Evolutionary conservation across 2,329 filamentous ascomycete species (phyloP).

Genomic region (Diaporthe destruens): DNA sequence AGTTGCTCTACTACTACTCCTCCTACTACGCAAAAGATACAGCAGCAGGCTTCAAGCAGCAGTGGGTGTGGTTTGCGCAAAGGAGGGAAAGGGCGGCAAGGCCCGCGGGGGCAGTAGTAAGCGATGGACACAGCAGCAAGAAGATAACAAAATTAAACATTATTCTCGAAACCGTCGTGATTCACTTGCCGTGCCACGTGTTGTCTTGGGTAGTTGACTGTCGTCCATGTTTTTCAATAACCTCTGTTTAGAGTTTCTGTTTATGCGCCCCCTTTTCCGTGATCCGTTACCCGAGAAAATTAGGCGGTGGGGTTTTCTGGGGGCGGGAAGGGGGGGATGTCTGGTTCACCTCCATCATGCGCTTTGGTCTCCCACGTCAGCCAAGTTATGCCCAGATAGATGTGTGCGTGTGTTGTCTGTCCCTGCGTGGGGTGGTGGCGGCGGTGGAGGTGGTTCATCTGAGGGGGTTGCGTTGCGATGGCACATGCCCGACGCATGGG

Average conservation of each 20-base stretch:
- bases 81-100: no score
- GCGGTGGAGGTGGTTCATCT: not conserved
- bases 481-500: no score
- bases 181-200: conserved; percentile 15
- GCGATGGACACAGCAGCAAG: not conserved
- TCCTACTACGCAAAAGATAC: not conserved
- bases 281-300: not conserved
- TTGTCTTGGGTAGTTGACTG: not conserved
- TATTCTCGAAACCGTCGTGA: conserved; percentile 26
- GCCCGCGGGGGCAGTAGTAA: no score
- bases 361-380: no score
- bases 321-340: no score
- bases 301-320: not conserved
- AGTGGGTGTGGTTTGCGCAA: not conserved
- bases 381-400: no score
- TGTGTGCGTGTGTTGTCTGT: no score
- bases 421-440: no score
- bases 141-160: conserved; percentile 16
- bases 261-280: not conserved
- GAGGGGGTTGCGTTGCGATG: not conserved
- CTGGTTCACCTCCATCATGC: no score
- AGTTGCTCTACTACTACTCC: no score
- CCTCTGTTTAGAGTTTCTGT: not conserved
- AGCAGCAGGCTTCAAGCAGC: not conserved
- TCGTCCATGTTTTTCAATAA: no score